Evolutionary conservation across 352 stramenopile genomes (phyloP).

Genomic region (Pythium guiyangense): DNA sequence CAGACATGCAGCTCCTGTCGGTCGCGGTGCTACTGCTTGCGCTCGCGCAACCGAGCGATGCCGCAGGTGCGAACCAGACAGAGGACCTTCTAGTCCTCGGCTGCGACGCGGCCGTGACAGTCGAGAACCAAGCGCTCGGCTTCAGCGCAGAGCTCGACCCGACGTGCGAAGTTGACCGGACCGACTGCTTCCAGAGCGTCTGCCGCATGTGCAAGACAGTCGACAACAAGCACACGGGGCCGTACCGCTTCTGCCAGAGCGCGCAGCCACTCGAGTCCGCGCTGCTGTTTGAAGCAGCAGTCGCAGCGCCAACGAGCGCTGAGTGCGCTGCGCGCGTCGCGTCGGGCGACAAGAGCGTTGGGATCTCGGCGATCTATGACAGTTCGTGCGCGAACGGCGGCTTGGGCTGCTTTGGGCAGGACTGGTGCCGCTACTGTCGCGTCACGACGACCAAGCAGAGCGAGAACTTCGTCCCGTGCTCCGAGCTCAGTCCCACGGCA

Average conservation of each 20-base stretch:
- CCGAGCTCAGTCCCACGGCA: constrained; percentile 4
- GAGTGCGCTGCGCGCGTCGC: constrained; percentile 23
- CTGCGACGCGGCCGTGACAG: neutral
- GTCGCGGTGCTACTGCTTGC: too few relatives aligned
- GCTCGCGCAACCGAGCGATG: too few relatives aligned
- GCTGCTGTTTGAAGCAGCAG: neutral
- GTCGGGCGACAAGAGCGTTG: constrained; percentile 22
- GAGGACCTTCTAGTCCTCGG: neutral
- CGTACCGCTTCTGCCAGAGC: constrained; percentile 7
- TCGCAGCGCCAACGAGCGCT: constrained; percentile 7
- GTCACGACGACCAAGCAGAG: constrained; percentile 18
- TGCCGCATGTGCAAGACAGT: constrained; percentile 18
- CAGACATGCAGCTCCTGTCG: too few relatives aligned
- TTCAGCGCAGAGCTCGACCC: constrained; percentile 6
- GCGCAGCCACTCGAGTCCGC: neutral
- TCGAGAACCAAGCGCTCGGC: neutral
- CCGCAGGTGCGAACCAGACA: too few relatives aligned
- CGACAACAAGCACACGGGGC: constrained; percentile 11
- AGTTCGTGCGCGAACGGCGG: constrained; percentile 20
- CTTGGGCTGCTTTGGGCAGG: constrained; percentile 25
- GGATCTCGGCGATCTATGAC: constrained; percentile 25
- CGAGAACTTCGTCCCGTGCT: constrained; percentile 19
- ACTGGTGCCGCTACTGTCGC: constrained; percentile 25
- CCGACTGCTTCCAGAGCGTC: constrained; percentile 17
- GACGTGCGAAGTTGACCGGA: neutral